These are phyloP conservation scores for Sophora flavescens DNA, from an alignment of 306 rosid species.

Conservation along the genomic window DNA sequence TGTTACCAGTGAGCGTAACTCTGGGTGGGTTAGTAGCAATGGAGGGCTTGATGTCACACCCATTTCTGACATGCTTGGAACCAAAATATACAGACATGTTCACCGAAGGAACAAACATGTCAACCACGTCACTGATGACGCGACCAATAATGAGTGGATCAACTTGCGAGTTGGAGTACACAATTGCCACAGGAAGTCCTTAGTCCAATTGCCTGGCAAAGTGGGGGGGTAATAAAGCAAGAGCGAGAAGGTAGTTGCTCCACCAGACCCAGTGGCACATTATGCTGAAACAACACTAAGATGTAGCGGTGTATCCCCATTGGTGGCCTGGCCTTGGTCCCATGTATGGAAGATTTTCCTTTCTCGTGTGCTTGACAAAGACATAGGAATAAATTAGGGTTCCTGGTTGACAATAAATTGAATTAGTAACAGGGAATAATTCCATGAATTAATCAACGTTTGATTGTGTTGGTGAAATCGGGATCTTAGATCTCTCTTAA, in stretches of 20 bases:
- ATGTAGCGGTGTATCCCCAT: conserved; percentile 88
- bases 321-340: conserved; percentile 76
- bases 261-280: conserved; percentile 57
- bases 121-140: conserved; percentile 87
- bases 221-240: conserved; percentile 78
- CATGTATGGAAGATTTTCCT: conserved; percentile 69
- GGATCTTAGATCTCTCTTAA: too few species aligned
- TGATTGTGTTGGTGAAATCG: too few species aligned
- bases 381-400: conserved; percentile 1
- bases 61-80: conserved; percentile 79
- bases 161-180: conserved; percentile 79
- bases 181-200: conserved; percentile 82
- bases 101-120: conserved; percentile 77
- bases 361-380: conserved; percentile 36
- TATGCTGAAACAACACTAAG: conserved; percentile 73
- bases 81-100: conserved; percentile 78
- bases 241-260: conserved; percentile 69
- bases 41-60: conserved; percentile 89
- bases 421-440: too few species aligned
- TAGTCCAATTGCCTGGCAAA: conserved; percentile 66
- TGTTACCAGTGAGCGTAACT: conserved; percentile 59
- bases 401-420: conserved; percentile 72
- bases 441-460: too few species aligned
- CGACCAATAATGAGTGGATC: conserved; percentile 90
- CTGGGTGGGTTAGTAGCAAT: conserved; percentile 67